Conservation (phyloP, 148 eudicot species). For the Gaultheria prostrata region DNA sequence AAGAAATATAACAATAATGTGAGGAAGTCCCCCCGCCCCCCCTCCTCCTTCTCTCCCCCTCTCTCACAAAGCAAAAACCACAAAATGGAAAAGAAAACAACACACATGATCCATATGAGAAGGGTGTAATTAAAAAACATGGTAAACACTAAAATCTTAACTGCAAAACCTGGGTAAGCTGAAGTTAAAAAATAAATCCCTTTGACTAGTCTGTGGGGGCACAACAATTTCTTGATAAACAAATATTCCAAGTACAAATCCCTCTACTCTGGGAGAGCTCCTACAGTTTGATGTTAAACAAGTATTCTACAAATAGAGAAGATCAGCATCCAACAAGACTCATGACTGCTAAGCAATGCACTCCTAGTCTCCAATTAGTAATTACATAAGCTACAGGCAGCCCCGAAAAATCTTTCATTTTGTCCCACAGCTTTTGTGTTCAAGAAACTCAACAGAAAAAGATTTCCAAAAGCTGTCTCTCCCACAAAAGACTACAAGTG, state of each 20-base stretch:
- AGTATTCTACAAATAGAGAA: not conserved
- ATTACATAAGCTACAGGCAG: conserved; percentile 6
- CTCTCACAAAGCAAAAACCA: not conserved
- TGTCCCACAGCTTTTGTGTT: not conserved
- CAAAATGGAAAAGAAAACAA: not conserved
- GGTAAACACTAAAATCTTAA: not conserved
- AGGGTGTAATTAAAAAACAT: not conserved
- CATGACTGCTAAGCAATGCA: not conserved
- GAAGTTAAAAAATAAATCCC: not conserved
- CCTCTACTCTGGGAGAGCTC: not conserved
- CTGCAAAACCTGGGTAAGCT: not conserved
- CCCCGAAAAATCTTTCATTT: not conserved
- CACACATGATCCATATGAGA: not conserved
- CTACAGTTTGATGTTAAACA: not conserved
- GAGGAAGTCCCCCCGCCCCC: too few relatives aligned
- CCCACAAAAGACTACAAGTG: not conserved
- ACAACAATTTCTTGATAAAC: not conserved
- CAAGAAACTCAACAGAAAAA: not conserved
- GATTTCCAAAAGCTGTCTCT: not conserved
- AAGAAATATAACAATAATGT: too few relatives aligned
- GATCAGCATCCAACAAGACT: not conserved
- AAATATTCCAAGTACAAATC: not conserved
- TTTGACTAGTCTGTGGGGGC: not conserved
- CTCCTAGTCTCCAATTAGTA: not conserved
- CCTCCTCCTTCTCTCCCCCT: too few relatives aligned